Evolutionary conservation across 2,329 filamentous ascomycete species (phyloP).

Genomic region (Pyrenophora seminiperda): DNA sequence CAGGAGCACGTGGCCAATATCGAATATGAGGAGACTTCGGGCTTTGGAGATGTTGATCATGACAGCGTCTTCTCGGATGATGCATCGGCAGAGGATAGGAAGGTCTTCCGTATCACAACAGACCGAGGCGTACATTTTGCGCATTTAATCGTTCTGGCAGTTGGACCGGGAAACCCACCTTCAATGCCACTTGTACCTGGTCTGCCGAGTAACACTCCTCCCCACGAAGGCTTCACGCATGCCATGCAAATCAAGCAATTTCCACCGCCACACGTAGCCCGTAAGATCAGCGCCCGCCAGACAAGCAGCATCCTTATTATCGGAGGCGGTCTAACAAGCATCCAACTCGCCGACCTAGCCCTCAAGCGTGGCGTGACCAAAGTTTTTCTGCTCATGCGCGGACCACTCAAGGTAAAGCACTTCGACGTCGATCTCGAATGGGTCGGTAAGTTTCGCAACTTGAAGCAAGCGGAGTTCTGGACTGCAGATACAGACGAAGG

Average conservation of each 20-base stretch:
- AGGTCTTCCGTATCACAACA: slow-evolving; percentile 69
- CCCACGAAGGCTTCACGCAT: slow-evolving; percentile 63
- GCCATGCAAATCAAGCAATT: slow-evolving; percentile 67
- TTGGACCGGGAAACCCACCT: slow-evolving; percentile 67
- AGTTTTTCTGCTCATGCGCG: slow-evolving; percentile 73
- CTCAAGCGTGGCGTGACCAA: slow-evolving; percentile 68
- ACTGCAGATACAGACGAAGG: slow-evolving; percentile 70
- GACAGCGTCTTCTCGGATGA: slow-evolving; percentile 28
- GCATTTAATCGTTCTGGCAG: slow-evolving; percentile 69
- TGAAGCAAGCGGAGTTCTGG: slow-evolving; percentile 78
- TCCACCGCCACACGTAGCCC: slow-evolving; percentile 58
- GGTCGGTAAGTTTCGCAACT: slow-evolving; percentile 83
- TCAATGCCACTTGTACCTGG: slow-evolving; percentile 55
- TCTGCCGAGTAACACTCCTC: slow-evolving; percentile 34
- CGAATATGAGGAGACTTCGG: slow-evolving; percentile 59
- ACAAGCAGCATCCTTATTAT: slow-evolving; percentile 70
- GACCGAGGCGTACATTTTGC: slow-evolving; percentile 61
- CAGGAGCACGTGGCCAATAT: slow-evolving; percentile 67
- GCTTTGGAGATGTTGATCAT: slow-evolving; percentile 24
- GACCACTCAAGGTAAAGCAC: slow-evolving; percentile 67
- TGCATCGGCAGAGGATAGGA: slow-evolving; percentile 47
- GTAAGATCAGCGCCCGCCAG: slow-evolving; percentile 55
- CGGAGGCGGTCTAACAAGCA: slow-evolving; percentile 77
- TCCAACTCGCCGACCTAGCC: slow-evolving; percentile 72
- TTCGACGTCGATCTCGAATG: slow-evolving; percentile 78